Percentiles rank a stretch among this genome's conserved stretches.
Evolutionary conservation across 1,139 yeast species (phyloP).

Genomic region (Yamadazyma trypodendri): DNA sequence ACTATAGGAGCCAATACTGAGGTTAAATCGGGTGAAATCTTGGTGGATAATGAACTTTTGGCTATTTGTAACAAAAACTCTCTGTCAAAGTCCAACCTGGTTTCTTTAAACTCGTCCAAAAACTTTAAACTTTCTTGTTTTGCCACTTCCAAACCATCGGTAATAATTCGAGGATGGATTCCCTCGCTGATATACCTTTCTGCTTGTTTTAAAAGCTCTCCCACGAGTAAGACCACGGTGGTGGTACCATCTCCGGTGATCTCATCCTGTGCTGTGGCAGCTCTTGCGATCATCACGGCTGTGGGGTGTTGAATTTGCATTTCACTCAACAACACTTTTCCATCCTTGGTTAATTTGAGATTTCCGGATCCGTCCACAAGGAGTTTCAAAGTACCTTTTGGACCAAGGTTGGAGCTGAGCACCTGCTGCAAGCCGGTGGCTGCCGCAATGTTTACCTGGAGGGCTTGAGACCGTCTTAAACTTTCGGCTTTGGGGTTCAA

Average conservation of each 20-base stretch:
- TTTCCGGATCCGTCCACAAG: slow-evolving; percentile 96
- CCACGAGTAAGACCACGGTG: slow-evolving; percentile 92
- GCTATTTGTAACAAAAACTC: slow-evolving; percentile 91
- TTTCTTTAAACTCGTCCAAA: slow-evolving; percentile 58
- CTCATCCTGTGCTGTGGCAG: slow-evolving; percentile 98
- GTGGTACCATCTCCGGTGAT: slow-evolving; percentile 99
- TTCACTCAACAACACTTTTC: slow-evolving; percentile 87
- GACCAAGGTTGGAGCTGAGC: slow-evolving; percentile 88
- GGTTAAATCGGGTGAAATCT: slow-evolving; percentile 72
- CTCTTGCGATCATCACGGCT: slow-evolving; percentile 97
- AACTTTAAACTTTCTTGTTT: slow-evolving; percentile 70
- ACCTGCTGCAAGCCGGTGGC: slow-evolving; percentile 97
- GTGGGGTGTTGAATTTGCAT: slow-evolving; percentile 99
- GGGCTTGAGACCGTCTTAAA: slow-evolving; percentile 88
- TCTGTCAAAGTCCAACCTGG: slow-evolving; percentile 59
- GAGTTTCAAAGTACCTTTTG: slow-evolving; percentile 95
- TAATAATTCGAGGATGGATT: slow-evolving; percentile 90
- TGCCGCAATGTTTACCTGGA: slow-evolving; percentile 91
- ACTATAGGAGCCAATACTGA: slow-evolving; percentile 89
- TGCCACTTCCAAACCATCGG: slow-evolving; percentile 94
- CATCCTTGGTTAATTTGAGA: slow-evolving; percentile 94
- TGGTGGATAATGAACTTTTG: slow-evolving; percentile 82
- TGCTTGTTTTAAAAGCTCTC: slow-evolving; percentile 92
- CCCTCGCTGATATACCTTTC: slow-evolving; percentile 92
- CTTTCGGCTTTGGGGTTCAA: slow-evolving; percentile 97